Percentiles rank a stretch among this genome's conserved stretches.
Evolutionary conservation across 2,329 filamentous ascomycete genomes (phyloP).

Genomic region (Venturia effusa): DNA sequence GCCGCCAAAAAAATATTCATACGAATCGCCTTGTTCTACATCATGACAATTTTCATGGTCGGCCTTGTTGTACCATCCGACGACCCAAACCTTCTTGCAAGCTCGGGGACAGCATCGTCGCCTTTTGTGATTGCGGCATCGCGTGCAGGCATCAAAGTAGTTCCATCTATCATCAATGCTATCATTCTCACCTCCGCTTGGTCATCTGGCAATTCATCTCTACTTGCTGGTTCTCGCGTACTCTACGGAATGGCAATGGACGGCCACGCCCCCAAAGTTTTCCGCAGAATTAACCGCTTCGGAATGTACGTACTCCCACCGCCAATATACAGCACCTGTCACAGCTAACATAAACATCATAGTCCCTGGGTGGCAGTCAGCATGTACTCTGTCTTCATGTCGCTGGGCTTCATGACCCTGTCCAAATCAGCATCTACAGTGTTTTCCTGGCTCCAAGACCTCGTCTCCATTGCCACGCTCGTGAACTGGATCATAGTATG

Average conservation of each 20-base stretch:
- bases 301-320: constrained; percentile 25
- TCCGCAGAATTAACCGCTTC: constrained; percentile 31
- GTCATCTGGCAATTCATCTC: constrained; percentile 39
- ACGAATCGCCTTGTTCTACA: constrained; percentile 12
- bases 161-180: constrained; percentile 12
- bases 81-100: constrained; percentile 14
- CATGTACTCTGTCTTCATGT: constrained; percentile 26
- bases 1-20: constrained; percentile 10
- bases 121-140: constrained; percentile 12
- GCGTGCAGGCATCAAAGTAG: constrained; percentile 6
- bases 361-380: constrained; percentile 28
- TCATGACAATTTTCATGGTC: constrained; percentile 11
- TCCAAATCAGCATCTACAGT: constrained; percentile 26
- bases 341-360: constrained; percentile 20
- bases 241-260: background rate
- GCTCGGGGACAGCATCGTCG: background rate
- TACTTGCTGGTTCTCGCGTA: constrained; percentile 33
- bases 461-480: constrained; percentile 33
- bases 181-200: constrained; percentile 15
- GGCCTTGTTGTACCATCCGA: constrained; percentile 11
- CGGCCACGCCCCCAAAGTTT: constrained; percentile 15
- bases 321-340: constrained; percentile 26
- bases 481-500: constrained; percentile 36
- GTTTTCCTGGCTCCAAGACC: constrained; percentile 33
- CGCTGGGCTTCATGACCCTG: constrained; percentile 31